Percentiles rank a stretch among this genome's conserved stretches.
These are phyloP conservation scores for Porphyridium purpureum DNA, from an alignment of 23 red algal species.

Conservation along the genomic window DNA sequence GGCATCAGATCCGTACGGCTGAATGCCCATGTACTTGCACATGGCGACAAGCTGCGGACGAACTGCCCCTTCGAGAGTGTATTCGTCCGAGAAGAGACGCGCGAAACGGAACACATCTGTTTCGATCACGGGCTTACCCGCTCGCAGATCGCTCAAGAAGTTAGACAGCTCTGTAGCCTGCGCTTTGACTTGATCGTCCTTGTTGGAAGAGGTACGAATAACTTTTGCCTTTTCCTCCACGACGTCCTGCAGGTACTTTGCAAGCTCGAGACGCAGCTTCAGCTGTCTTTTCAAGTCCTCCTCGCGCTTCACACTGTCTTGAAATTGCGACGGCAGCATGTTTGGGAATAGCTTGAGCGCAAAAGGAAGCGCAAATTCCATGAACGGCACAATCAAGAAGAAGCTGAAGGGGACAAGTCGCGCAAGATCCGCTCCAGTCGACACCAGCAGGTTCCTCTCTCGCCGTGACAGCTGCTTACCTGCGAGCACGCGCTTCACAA, in stretches of 20 bases:
- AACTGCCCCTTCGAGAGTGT: conserved; percentile 70
- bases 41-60: conserved; percentile 89
- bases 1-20: conserved; percentile 58
- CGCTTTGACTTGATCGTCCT: conserved; percentile 14
- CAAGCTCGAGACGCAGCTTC: conserved; percentile 78
- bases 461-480: conserved; percentile 78
- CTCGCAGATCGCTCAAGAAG: conserved; percentile 63
- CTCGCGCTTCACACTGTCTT: conserved; percentile 92
- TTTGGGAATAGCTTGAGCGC: conserved; percentile 89
- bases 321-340: conserved; percentile 97
- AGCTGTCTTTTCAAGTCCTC: conserved; percentile 80
- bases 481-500: conserved; percentile 48
- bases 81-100: conserved; percentile 76
- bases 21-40: conserved; percentile 97
- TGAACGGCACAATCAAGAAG: conserved; percentile 87
- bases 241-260: conserved; percentile 91
- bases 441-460: conserved; percentile 85
- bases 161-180: conserved; percentile 63
- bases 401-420: conserved; percentile 85
- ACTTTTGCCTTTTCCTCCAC: conserved; percentile 73
- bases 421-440: conserved; percentile 80
- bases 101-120: conserved; percentile 70
- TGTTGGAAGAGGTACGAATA: conserved; percentile 25
- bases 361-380: conserved; percentile 95
- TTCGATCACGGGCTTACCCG: conserved; percentile 44